Evolutionary conservation across 2,329 filamentous ascomycete species (phyloP).

Genomic region (Dothistroma septosporum): DNA sequence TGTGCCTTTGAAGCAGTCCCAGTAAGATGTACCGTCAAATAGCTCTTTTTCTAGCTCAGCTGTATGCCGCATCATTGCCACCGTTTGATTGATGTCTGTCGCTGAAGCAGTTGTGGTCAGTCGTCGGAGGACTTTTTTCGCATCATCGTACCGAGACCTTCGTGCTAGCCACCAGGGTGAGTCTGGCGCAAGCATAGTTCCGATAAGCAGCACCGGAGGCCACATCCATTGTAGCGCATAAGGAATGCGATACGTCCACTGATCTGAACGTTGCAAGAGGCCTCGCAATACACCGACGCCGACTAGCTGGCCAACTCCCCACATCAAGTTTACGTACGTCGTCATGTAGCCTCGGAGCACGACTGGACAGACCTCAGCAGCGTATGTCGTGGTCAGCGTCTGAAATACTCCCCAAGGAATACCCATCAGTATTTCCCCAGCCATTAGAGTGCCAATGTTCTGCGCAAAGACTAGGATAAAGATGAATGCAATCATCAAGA

Average conservation of each 20-base stretch:
- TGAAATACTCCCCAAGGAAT: conserved; percentile 33
- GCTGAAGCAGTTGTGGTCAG: conserved; percentile 27
- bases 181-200: conserved; percentile 29
- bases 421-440: conserved; percentile 29
- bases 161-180: conserved; percentile 33
- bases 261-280: conserved; percentile 14
- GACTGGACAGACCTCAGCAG: conserved; percentile 60
- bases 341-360: conserved; percentile 56
- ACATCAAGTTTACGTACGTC: conserved; percentile 58
- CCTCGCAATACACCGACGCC: conserved; percentile 36
- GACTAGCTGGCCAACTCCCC: conserved; percentile 57
- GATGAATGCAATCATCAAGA: conserved; percentile 53
- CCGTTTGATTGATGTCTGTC: conserved; percentile 21
- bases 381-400: conserved; percentile 54
- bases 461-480: conserved; percentile 42
- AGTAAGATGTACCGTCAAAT: conserved; percentile 27
- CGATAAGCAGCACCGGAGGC: conserved; percentile 34
- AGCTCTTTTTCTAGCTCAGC: conserved; percentile 31
- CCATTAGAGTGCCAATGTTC: conserved; percentile 29
- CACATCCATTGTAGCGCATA: conserved; percentile 50
- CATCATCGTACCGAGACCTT: conserved; percentile 27
- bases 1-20: conserved; percentile 36
- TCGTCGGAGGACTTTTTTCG: conserved; percentile 22
- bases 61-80: conserved; percentile 28
- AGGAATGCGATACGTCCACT: conserved; percentile 41